Evolutionary conservation across 768 basidiomycete species (phyloP).

Genomic region (Lactifluus volemus): DNA sequence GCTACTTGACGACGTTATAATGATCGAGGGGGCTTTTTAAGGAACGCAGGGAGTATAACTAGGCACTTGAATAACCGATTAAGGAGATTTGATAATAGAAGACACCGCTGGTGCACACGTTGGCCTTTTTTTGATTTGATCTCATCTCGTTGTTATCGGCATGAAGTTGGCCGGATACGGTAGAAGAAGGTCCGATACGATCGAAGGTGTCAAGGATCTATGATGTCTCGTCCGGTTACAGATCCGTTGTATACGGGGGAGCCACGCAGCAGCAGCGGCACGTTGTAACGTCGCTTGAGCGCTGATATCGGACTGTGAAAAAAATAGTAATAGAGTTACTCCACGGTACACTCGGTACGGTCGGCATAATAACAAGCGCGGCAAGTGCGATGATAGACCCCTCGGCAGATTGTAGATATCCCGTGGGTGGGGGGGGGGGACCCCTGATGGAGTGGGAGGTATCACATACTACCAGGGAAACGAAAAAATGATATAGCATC

Average conservation of each 20-base stretch:
- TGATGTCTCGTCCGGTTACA: not conserved
- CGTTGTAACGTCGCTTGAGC: not conserved
- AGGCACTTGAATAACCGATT: too few species aligned
- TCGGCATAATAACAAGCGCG: not conserved
- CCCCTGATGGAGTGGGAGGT: too few species aligned
- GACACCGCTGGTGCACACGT: not conserved
- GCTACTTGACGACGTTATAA: too few species aligned
- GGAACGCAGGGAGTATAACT: not conserved
- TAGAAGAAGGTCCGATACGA: not conserved
- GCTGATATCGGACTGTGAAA: not conserved
- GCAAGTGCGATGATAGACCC: not conserved
- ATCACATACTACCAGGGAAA: too few species aligned
- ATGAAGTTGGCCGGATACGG: not conserved
- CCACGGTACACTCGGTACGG: not conserved
- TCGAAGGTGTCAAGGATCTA: not conserved
- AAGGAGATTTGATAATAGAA: too few species aligned
- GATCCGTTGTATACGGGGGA: slow-evolving; percentile 5
- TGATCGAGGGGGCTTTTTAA: not conserved
- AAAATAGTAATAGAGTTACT: not conserved
- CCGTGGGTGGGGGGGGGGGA: not conserved
- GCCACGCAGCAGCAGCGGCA: not conserved
- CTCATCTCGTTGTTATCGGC: not conserved
- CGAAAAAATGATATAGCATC: too few species aligned
- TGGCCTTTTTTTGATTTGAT: not conserved
- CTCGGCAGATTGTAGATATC: not conserved